Conservation (phyloP, 2,329 filamentous ascomycete species). For the Colletotrichum tropicicola region DNA sequence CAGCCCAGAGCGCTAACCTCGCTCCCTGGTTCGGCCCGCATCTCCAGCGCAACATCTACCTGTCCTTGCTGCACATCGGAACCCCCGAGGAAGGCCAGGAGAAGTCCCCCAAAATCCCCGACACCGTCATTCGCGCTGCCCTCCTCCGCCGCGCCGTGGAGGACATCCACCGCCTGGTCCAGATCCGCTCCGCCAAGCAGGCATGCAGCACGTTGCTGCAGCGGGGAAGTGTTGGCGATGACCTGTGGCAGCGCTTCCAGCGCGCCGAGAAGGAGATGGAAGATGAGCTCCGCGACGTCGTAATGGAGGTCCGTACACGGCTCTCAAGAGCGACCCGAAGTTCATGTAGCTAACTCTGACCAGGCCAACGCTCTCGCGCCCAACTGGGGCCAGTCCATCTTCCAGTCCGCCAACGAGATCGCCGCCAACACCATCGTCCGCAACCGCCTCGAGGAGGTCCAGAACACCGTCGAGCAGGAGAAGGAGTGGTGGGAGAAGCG, state of each 20-base stretch:
- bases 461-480: constrained; percentile 75
- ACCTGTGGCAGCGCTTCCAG: constrained; percentile 91
- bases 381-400: constrained; percentile 93
- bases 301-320: constrained; percentile 75
- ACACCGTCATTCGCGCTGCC: constrained; percentile 87
- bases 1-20: constrained; percentile 82
- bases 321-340: too few relatives aligned
- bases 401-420: constrained; percentile 98
- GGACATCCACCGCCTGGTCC: constrained; percentile 91
- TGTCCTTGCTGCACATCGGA: constrained; percentile 86
- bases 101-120: constrained; percentile 77
- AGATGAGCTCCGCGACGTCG: constrained; percentile 92
- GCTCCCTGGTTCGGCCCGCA: constrained; percentile 95
- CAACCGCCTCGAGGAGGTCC: constrained; percentile 77
- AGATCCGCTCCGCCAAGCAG: constrained; percentile 88
- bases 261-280: constrained; percentile 98
- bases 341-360: constrained; percentile 7
- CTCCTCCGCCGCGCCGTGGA: constrained; percentile 89
- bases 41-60: constrained; percentile 92
- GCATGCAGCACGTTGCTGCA: constrained; percentile 85
- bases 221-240: constrained; percentile 92
- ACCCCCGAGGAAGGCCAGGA: constrained; percentile 68
- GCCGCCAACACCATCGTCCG: constrained; percentile 83
- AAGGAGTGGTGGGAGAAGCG: constrained; percentile 94
- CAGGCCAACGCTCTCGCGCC: constrained; percentile 91